Conservation (phyloP, 768 basidiomycete genomes). For the Clitopilus hobsonii region DNA sequence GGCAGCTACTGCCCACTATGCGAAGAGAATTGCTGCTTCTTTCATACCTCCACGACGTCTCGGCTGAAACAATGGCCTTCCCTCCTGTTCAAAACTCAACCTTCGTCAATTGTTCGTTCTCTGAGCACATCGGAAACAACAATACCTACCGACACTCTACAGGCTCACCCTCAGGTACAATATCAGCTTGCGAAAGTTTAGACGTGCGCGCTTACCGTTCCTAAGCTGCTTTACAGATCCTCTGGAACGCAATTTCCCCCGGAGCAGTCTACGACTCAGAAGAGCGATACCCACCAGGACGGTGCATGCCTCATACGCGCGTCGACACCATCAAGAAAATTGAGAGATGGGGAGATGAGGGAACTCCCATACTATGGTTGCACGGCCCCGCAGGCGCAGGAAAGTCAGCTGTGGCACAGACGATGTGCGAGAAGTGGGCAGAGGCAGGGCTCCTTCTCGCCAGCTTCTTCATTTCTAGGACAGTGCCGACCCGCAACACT, state of each 20-base stretch:
- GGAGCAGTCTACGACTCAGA: background rate
- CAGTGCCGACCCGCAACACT: background rate
- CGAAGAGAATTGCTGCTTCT: no score
- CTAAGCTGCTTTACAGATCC: background rate
- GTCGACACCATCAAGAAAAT: background rate
- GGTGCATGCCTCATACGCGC: background rate
- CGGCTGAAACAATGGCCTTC: no score
- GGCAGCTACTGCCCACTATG: no score
- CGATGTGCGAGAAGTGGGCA: background rate
- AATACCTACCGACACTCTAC: background rate
- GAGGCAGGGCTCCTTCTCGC: background rate
- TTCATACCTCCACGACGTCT: no score
- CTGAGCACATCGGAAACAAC: background rate
- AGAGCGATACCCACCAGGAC: background rate
- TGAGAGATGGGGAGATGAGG: background rate
- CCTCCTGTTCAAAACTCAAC: background rate
- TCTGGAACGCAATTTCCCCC: background rate
- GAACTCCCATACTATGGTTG: background rate
- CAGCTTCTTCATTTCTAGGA: background rate
- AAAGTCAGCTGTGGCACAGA: background rate
- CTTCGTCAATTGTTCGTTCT: background rate
- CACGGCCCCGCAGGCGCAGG: background rate
- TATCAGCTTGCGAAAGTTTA: no score
- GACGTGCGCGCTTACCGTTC: no score
- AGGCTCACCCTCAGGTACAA: background rate